phyloP scores from a whole-genome alignment of 768 basidiomycete genomes.

The Boletus rufocinnamomeus region DNA sequence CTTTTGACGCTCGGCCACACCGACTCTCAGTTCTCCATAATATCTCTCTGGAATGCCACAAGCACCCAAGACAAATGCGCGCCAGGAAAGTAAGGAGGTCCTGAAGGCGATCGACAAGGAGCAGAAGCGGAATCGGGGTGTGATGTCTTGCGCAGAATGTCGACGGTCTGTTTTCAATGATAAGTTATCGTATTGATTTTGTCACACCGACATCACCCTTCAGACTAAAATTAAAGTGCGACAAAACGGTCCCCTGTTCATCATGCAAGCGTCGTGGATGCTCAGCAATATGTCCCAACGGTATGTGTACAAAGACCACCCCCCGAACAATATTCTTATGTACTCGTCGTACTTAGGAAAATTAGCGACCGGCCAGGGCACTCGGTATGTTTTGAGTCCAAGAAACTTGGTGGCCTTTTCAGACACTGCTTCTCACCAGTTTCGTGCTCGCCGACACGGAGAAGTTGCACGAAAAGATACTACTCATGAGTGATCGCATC shows the following conservation, averaged over 20 bases:
- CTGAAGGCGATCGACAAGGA: slow-evolving; percentile 65
- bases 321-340: background rate
- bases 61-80: slow-evolving; percentile 48
- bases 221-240: slow-evolving; percentile 72
- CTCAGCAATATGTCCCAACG: slow-evolving; percentile 77
- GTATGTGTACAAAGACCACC: slow-evolving; percentile 11
- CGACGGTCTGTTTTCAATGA: slow-evolving; percentile 45
- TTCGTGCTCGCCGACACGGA: slow-evolving; percentile 76
- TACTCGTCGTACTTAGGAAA: slow-evolving; percentile 40
- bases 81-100: slow-evolving; percentile 33
- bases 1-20: background rate
- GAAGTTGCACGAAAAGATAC: slow-evolving; percentile 66
- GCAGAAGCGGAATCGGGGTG: slow-evolving; percentile 61
- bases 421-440: slow-evolving; percentile 32
- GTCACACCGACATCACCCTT: background rate
- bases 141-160: slow-evolving; percentile 60
- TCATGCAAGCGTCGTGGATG: slow-evolving; percentile 74
- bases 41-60: slow-evolving; percentile 45
- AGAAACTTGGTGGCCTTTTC: background rate
- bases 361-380: slow-evolving; percentile 76
- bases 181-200: background rate
- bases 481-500: slow-evolving; percentile 68
- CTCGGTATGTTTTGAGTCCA: slow-evolving; percentile 48
- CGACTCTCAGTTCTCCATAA: background rate
- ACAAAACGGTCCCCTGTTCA: slow-evolving; percentile 61